phyloP scores from a whole-genome alignment of 805 yeast genomes.

The Monosporozyma servazzii region DNA sequence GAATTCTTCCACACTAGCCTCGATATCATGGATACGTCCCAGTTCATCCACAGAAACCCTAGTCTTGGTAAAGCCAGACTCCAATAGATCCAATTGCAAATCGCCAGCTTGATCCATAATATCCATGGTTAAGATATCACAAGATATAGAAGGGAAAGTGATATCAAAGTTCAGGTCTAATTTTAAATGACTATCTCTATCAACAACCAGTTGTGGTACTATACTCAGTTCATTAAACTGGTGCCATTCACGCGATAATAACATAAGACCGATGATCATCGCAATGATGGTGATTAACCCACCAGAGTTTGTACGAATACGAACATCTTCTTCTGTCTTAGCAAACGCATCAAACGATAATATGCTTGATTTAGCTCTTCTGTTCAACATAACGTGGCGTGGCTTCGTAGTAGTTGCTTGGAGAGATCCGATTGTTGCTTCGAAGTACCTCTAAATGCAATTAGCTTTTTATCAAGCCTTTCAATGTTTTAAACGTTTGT shows the following conservation, averaged over 20 bases:
- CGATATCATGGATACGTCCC: constrained; percentile 41
- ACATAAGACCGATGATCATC: constrained; percentile 45
- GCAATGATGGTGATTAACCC: constrained; percentile 79
- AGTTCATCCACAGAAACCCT: constrained; percentile 36
- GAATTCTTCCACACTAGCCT: constrained; percentile 26
- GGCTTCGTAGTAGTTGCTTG: background rate
- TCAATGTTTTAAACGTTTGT: no score
- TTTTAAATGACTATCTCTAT: constrained; percentile 65
- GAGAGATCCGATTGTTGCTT: no score
- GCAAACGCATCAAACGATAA: constrained; percentile 80
- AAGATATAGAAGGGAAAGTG: constrained; percentile 77
- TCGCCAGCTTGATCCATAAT: constrained; percentile 87
- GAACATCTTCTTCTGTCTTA: constrained; percentile 89
- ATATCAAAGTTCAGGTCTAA: constrained; percentile 75
- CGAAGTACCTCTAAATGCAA: no score
- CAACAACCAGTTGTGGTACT: constrained; percentile 82
- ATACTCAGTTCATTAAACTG: constrained; percentile 61
- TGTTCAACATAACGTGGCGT: background rate
- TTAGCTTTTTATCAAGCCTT: no score
- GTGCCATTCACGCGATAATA: constrained; percentile 65
- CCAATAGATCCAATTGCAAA: constrained; percentile 59
- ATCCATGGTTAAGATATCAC: constrained; percentile 74
- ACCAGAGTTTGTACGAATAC: constrained; percentile 80
- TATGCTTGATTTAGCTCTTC: constrained; percentile 13
- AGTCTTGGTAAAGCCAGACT: constrained; percentile 61